Conservation (phyloP, 139 green algal genomes). For the Chlamydomonas sp. region DNA sequence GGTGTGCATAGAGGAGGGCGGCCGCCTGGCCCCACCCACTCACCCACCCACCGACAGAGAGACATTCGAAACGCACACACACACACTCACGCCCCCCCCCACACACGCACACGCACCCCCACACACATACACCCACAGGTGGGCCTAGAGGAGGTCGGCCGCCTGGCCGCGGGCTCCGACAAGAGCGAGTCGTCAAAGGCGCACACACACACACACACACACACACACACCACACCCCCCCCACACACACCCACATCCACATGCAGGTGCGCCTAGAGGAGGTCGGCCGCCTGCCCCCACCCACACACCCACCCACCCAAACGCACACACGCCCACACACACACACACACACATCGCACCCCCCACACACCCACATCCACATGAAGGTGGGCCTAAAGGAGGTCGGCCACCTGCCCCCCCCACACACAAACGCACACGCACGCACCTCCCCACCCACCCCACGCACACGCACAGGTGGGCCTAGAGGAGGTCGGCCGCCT, state of each 20-base stretch:
- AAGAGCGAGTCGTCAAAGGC: slow-evolving; percentile 41
- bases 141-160: too few relatives aligned
- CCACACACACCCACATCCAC: too few relatives aligned
- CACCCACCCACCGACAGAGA: too few relatives aligned
- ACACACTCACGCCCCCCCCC: too few relatives aligned
- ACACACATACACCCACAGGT: too few relatives aligned
- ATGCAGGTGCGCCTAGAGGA: too few relatives aligned
- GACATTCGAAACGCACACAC: too few relatives aligned
- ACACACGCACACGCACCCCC: too few relatives aligned
- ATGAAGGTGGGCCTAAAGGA: too few relatives aligned
- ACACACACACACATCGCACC: neutral
- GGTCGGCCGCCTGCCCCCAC: neutral
- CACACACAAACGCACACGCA: neutral
- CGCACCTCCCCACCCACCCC: neutral
- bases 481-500: neutral
- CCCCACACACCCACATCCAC: neutral
- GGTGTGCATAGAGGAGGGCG: neutral
- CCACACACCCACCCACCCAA: neutral
- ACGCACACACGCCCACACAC: neutral
- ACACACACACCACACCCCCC: too few relatives aligned
- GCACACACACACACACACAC: too few relatives aligned
- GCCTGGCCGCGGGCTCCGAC: slow-evolving; percentile 27
- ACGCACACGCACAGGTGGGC: neutral
- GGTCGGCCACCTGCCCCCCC: too few relatives aligned
- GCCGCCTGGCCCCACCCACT: neutral